Base-by-base conservation (phyloP, 2,329 filamentous ascomycete genomes). In the Diatrype stigma region DNA sequence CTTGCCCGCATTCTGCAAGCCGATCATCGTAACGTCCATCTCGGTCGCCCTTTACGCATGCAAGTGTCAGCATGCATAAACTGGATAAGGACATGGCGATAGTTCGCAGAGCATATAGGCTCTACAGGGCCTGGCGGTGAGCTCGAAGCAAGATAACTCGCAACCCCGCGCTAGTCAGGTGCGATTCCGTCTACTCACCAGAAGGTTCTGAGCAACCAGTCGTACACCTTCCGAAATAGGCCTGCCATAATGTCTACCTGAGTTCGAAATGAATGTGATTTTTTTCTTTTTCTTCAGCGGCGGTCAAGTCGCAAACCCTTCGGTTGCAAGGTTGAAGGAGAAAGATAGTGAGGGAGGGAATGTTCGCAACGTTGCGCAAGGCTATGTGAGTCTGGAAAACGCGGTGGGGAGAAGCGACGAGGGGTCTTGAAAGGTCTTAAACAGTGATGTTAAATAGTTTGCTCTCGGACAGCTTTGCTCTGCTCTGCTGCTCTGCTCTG, bases 21-120 rank as follows among this genome's bases (percentile, higher is more conserved):
- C 94, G 70, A 99, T 93, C 87, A 99, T 96, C 62, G 94, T 97
- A 69, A 99, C 93, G 74, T 99, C 94, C 92, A 99, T 96, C 78
- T 99, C 94, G 60, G 92, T 96, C 61, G 93, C 91, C 94, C 93
- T 96, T 59, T 55, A 51, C 47, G 50, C 45, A 42, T n/a, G 32
- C 55, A 50, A 56, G 58, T 59, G 52, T 59, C 52, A 60, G 57
- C 42, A 49, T 51, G 48, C 34, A 45, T 50, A 52, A 42, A 48
- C 45, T 42, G 49, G 38, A 49, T 42, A 49, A 35, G 48, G 22
- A 37, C 51, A 47, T 45, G 49, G 46, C 52, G 50, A 35, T 46
- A 48, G 54, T 46, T 50, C 49, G 51, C 52, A 55, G 54, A 50
- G 53, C 51, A 53, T 23, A 53, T 26, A 49, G 49, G 53, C 56